Evolutionary conservation across 2,329 filamentous ascomycete species (phyloP), one percentile per base, ranked within the genome.

Genomic region (Coleophoma eucalyptorum): DNA sequence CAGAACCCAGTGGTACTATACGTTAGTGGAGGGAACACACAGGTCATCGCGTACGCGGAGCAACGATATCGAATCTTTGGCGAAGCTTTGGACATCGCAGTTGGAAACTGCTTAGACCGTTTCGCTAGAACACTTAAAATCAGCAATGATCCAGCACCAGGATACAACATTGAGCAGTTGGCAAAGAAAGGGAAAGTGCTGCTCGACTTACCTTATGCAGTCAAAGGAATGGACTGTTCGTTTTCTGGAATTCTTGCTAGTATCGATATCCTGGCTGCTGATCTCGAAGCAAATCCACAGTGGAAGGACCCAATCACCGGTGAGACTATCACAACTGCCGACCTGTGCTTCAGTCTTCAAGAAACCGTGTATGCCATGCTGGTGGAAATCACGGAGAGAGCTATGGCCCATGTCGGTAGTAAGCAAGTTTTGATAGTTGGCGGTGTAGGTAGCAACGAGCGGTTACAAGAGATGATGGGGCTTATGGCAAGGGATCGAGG

Each of bases 161-260:
- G 94, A 1, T 97, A 97, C 71, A 99, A 99, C 67, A 97, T 99
- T 60, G 94, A 99, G 74, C 90, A 96, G 71, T 75, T 97, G 46
- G 94, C 94, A 59, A 86, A 87, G 68, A 84, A 85, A 49, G 82
- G 82, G 1, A 81, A 77, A 42, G 72, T 83, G 19, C 73, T 99
- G 37, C 76, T 97, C 16, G 93, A 97, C 59, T 75, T 99, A 26
- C 94, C 94, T 2, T 99, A 99, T 65, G 84, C 92, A 2, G 94
- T 99, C 56, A 99, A 99, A 71, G 94, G 94, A 47, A 99, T 99
- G 94, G 94, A 99, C 69, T 96, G 91, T 63, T 94, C 89, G 20
- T 97, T 99, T 71, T 92, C 89, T 2, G 94, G 94, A 2, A 96
- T 99, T 57, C 74, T 99, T 26, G 90, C 89, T 1, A 81, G 83